These are phyloP conservation scores for Eimeria acervulina DNA, from an alignment of 169 alveolate genomes.

Conservation along the genomic window DNA sequence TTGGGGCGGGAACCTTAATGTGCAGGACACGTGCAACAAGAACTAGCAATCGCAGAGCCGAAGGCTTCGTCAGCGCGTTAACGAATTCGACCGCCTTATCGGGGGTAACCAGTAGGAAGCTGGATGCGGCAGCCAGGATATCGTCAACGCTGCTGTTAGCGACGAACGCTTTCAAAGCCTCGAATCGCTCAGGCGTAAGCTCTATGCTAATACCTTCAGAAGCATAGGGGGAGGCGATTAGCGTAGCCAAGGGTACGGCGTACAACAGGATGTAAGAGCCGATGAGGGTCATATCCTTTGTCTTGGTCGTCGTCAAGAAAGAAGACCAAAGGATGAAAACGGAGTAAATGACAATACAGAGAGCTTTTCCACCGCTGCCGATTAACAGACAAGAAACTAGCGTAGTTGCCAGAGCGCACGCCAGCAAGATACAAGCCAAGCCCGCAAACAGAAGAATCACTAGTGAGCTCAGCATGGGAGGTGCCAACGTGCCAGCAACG, in stretches of 20 bases:
- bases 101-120: slow-evolving; percentile 10
- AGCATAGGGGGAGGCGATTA: slow-evolving; percentile 75
- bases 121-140: not conserved
- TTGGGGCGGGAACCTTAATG: not conserved
- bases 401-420: slow-evolving; percentile 62
- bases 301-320: slow-evolving; percentile 43
- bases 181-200: slow-evolving; percentile 49
- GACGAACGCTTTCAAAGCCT: not conserved
- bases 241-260: slow-evolving; percentile 77
- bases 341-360: slow-evolving; percentile 11
- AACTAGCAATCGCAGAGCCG: not conserved
- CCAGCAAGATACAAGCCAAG: slow-evolving; percentile 68
- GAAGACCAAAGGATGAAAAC: slow-evolving; percentile 55
- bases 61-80: slow-evolving; percentile 1
- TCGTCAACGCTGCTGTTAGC: slow-evolving; percentile 43
- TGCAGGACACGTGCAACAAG: not conserved
- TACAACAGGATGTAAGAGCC: slow-evolving; percentile 80
- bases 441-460: slow-evolving; percentile 68
- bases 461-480: slow-evolving; percentile 68
- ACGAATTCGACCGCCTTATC: slow-evolving; percentile 15
- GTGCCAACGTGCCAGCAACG: slow-evolving; percentile 77
- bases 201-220: slow-evolving; percentile 39
- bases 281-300: slow-evolving; percentile 80
- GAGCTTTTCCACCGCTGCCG: slow-evolving; percentile 52
- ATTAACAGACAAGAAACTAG: slow-evolving; percentile 39